Conservation (phyloP, 352 stramenopile genomes). For the Plasmopara viticola region DNA sequence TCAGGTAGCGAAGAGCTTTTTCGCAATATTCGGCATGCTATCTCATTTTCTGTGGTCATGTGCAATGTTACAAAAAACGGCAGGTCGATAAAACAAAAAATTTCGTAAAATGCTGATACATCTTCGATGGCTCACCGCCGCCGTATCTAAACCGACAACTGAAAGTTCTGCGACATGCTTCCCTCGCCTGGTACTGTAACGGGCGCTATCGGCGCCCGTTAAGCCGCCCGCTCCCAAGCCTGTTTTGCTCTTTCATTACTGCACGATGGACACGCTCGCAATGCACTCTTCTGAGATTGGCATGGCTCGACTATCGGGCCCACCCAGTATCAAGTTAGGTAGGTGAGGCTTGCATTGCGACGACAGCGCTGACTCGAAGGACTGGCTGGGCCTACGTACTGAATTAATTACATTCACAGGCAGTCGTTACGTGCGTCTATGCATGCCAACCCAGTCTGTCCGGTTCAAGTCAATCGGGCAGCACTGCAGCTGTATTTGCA, state of each 20-base stretch:
- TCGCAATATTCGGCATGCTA: no score
- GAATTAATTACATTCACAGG: neutral
- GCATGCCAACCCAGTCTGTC: neutral
- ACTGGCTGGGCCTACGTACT: neutral
- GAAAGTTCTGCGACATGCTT: no score
- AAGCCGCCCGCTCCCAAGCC: neutral
- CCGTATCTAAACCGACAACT: no score
- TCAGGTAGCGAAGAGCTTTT: no score
- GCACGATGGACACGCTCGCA: conserved; percentile 2
- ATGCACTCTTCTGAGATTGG: conserved; percentile 10
- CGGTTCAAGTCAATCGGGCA: conserved; percentile 3
- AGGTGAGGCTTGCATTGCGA: conserved; percentile 2
- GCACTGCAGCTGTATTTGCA: neutral
- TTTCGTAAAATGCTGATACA: no score
- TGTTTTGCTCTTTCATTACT: conserved; percentile 3
- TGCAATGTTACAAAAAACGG: no score
- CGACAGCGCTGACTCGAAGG: conserved; percentile 11
- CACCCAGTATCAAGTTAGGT: neutral
- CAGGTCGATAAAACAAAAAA: no score
- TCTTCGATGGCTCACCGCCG: no score
- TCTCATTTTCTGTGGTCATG: no score
- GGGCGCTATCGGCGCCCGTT: conserved; percentile 5
- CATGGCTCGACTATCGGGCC: neutral
- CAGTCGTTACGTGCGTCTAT: neutral
- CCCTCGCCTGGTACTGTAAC: neutral